phyloP scores from a whole-genome alignment of 2,329 filamentous ascomycete species.

The Hansfordia pulvinata region DNA sequence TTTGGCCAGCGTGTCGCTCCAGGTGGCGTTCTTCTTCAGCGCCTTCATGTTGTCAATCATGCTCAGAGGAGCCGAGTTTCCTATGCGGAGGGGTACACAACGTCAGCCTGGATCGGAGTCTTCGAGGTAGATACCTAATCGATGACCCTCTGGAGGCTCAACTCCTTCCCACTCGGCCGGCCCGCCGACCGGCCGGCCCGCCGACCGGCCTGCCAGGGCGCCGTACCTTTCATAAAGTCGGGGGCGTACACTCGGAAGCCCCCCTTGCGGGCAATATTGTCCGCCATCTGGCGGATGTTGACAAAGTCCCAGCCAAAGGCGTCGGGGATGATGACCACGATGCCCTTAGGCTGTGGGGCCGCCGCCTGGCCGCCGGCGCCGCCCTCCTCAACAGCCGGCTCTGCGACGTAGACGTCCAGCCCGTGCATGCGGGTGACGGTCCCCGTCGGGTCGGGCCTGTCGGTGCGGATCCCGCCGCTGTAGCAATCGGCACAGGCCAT shows the following conservation, averaged over 20 bases:
- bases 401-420: constrained; percentile 31
- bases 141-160: no score
- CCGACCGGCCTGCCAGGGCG: no score
- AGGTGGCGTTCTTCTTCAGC: constrained; percentile 7
- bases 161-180: no score
- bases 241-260: constrained; percentile 37
- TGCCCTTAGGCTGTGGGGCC: constrained; percentile 24
- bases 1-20: constrained; percentile 11
- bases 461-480: constrained; percentile 28
- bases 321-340: constrained; percentile 40
- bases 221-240: constrained; percentile 35
- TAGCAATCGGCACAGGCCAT: constrained; percentile 24
- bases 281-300: constrained; percentile 38
- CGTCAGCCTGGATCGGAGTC: no score
- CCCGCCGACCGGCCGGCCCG: no score
- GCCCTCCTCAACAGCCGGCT: no score
- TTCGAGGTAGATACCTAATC: no score
- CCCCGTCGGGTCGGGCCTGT: constrained; percentile 29
- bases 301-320: constrained; percentile 40
- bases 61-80: constrained; percentile 13
- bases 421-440: constrained; percentile 30
- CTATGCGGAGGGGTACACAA: no score
- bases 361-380: no score
- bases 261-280: constrained; percentile 36
- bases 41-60: constrained; percentile 15